Base-by-base conservation (phyloP, 352 stramenopile species). In the Globisporangium perplexum region DNA sequence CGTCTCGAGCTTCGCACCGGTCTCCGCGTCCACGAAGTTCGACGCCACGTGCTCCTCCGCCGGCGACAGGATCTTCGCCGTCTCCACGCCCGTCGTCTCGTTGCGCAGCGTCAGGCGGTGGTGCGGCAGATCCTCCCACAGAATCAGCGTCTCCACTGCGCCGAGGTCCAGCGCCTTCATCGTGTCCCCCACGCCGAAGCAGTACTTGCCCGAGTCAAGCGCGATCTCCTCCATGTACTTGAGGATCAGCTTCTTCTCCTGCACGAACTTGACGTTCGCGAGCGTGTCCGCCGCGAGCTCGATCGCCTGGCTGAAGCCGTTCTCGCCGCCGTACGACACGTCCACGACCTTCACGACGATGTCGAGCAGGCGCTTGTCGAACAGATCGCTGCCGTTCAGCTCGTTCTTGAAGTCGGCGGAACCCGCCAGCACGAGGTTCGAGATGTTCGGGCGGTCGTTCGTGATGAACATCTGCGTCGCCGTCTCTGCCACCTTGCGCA, bases 231-330 rank as follows among this genome's bases (percentile, higher is more conserved):
- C 97, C 87, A 99, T 99, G 77, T 99, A 99, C 54, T 90, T 94
- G 66, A 98, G 93, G 47, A 99, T 96, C 28, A 99, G 77, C 60
- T 98, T 98, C 90, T 99, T 99, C 80, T 99, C 97, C 75, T 99
- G 96, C 55, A 99, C 96, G 48, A 99, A 96, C 77, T 99, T 99
- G 65, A 99, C 97, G 65, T 98, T 98, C 6, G 95, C 72, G 7
- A 99, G 74, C 39, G 97, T 97, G 72, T 99, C 97, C 7, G 96
- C 93, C 12, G 88, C 90, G 45, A 98, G 80, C 63, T 99, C 97
- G 73, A 99, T 99, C 23, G 97, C 97, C 80, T 99, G 97, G 72
- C 99, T 99, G 78, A 99, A 99, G 7, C 97, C 97, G 62, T 98
- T 98, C 66, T 99, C 96, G 15, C 97, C 97, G 43, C 97, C 97